Percentiles rank a stretch among this genome's conserved stretches.
Evolutionary conservation across 345 rosid species (phyloP).

Genomic region (Tarenaya hassleriana): DNA sequence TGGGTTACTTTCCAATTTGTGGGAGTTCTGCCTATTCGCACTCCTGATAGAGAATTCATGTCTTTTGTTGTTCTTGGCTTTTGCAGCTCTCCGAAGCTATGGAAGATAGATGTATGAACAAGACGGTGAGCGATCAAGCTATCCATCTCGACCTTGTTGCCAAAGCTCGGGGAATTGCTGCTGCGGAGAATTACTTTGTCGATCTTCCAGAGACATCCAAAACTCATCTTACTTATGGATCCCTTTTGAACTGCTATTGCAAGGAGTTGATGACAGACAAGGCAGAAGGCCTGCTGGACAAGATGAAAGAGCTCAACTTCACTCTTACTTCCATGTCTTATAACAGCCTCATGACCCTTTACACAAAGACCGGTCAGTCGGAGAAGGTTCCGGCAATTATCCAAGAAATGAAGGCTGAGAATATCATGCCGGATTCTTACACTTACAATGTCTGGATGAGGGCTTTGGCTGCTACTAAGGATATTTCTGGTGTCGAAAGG

Average conservation of each 20-base stretch:
- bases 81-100: slow-evolving; percentile 74
- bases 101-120: slow-evolving; percentile 77
- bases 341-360: slow-evolving; percentile 89
- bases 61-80: slow-evolving; percentile 7
- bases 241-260: slow-evolving; percentile 90
- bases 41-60: slow-evolving; percentile 2
- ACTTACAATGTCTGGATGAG: slow-evolving; percentile 96
- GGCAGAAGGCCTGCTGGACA: slow-evolving; percentile 67
- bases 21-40: slow-evolving; percentile 4
- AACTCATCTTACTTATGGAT: slow-evolving; percentile 62
- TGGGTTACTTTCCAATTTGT: background rate
- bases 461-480: slow-evolving; percentile 63
- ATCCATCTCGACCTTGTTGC: slow-evolving; percentile 93
- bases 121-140: slow-evolving; percentile 92
- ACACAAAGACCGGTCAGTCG: slow-evolving; percentile 51
- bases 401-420: slow-evolving; percentile 76
- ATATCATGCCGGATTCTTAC: slow-evolving; percentile 52
- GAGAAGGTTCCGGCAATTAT: slow-evolving; percentile 58
- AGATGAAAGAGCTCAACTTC: slow-evolving; percentile 90
- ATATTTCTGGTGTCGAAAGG: slow-evolving; percentile 74
- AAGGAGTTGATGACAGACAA: slow-evolving; percentile 69
- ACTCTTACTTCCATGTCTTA: slow-evolving; percentile 67
- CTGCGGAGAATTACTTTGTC: slow-evolving; percentile 73
- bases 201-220: slow-evolving; percentile 78
- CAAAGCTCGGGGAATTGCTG: slow-evolving; percentile 65